Conservation (phyloP, 2,329 filamentous ascomycete genomes). For the Fusarium compactum region DNA sequence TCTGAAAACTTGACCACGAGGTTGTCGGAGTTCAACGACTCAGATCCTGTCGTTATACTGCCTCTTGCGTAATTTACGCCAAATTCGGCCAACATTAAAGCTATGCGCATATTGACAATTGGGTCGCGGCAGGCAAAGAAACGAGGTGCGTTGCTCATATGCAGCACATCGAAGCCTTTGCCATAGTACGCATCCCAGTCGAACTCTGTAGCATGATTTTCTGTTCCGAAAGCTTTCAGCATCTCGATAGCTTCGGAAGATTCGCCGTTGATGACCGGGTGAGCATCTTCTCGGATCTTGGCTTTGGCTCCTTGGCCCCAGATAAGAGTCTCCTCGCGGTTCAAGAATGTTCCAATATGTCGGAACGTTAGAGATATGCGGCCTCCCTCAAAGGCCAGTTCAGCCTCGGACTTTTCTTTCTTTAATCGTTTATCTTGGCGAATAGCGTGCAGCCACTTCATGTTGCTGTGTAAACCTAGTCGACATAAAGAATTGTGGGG, state of each 20-base stretch:
- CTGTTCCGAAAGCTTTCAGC: slow-evolving; percentile 82
- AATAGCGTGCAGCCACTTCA: slow-evolving; percentile 92
- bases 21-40: slow-evolving; percentile 9
- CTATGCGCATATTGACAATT: slow-evolving; percentile 62
- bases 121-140: slow-evolving; percentile 63
- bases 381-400: slow-evolving; percentile 78
- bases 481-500: slow-evolving; percentile 91
- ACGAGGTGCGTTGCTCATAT: slow-evolving; percentile 67
- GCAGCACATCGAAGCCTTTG: slow-evolving; percentile 83
- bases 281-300: slow-evolving; percentile 73
- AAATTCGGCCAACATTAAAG: slow-evolving; percentile 63
- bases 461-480: slow-evolving; percentile 85
- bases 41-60: slow-evolving; percentile 50
- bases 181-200: slow-evolving; percentile 84
- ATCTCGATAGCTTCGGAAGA: slow-evolving; percentile 73
- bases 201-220: slow-evolving; percentile 81
- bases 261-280: slow-evolving; percentile 76
- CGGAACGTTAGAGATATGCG: slow-evolving; percentile 95
- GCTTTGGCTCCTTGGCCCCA: slow-evolving; percentile 91
- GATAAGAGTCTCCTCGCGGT: slow-evolving; percentile 72
- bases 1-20: slow-evolving; percentile 64
- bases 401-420: slow-evolving; percentile 74
- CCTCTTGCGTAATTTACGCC: slow-evolving; percentile 61
- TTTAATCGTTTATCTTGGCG: slow-evolving; percentile 82
- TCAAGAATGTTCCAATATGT: slow-evolving; percentile 86